Evolutionary conservation across 2,329 filamentous ascomycete species (phyloP), one percentile per base, ranked within the genome.

Genomic region (Zasmidium cellare): DNA sequence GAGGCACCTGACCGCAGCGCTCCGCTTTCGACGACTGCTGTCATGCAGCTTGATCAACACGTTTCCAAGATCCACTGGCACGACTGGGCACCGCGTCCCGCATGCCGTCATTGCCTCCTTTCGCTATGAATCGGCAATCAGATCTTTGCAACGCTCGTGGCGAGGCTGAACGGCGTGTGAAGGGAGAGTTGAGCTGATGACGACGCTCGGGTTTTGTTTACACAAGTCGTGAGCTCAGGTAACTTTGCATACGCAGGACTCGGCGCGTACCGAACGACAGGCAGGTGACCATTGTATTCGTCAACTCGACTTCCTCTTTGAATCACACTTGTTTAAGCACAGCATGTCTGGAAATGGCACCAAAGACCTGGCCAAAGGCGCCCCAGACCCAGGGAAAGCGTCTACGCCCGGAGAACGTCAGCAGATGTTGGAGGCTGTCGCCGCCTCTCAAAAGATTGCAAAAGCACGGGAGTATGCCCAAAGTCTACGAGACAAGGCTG

Each of bases 401-500:
- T 41, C 35, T 14, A 41, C 35, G 16, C 35, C 35, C n/a, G 35
- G 7, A 18, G 28, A 51, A 52, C 45, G 64, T 54, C 56, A 66
- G 22, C 57, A 69, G 51, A 60, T 68, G 0, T 38, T 65, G 28
- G 50, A 65, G 35, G 59, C 65, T 2, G 59, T 69, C 2, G 63
- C 57, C 9, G 62, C 66, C 19, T 53, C 65, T 48, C 64, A 67
- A 41, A 62, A 67, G 11, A 60, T 62, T 23, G 63, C 63, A 1
- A 63, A 63, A 41, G 48, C 66, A 16, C 61, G 67, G 38, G 47
- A 55, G 31, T 62, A 59, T 46, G 67, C 66, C 2, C 45, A 53
- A 44, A 31, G 52, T 23, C 58, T 69, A 6, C 64, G 61, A 19
- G 59, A 65, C 7, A 64, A 68, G 58, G 64, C 64, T 19, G 51